Conservation (phyloP, 2,329 filamentous ascomycete genomes). For the Hypoxylon sp. region DNA sequence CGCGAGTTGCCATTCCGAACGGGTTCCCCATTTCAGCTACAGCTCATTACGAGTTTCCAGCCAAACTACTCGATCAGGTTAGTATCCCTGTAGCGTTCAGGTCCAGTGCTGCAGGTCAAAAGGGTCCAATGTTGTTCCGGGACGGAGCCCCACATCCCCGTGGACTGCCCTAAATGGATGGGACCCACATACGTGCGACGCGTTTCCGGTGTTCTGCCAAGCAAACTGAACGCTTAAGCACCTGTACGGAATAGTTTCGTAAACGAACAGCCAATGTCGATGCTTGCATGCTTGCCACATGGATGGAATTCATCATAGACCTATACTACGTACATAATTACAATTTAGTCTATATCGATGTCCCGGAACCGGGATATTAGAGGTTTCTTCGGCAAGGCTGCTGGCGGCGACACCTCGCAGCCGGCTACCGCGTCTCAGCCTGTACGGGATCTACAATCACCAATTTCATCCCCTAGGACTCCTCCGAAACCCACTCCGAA, state of each 20-base stretch:
- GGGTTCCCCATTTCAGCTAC: constrained; percentile 30
- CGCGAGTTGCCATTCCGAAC: constrained; percentile 17
- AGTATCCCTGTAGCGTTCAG: constrained; percentile 16
- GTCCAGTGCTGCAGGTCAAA: constrained; percentile 9
- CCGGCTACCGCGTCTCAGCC: constrained; percentile 33
- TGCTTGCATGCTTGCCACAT: constrained; percentile 15
- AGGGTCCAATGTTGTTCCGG: constrained; percentile 30
- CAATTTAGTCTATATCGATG: constrained; percentile 33
- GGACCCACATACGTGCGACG: constrained; percentile 36
- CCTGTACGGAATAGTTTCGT: constrained; percentile 22
- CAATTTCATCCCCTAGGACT: constrained; percentile 50
- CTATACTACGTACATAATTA: not conserved
- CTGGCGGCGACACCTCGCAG: constrained; percentile 33
- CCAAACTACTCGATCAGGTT: constrained; percentile 28
- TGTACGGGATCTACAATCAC: constrained; percentile 37
- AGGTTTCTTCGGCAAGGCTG: constrained; percentile 51
- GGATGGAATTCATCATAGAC: constrained; percentile 9
- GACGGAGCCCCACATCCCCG: constrained; percentile 4
- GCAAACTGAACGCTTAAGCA: constrained; percentile 15
- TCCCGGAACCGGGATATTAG: constrained; percentile 52
- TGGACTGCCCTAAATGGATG: not conserved
- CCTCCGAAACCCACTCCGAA: constrained; percentile 49
- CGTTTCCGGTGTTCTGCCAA: constrained; percentile 26
- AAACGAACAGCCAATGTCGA: constrained; percentile 13
- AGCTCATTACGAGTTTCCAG: constrained; percentile 31